These are phyloP conservation scores for Podospora conica DNA, from an alignment of 495 filamentous ascomycete genomes.

Conservation along the genomic window DNA sequence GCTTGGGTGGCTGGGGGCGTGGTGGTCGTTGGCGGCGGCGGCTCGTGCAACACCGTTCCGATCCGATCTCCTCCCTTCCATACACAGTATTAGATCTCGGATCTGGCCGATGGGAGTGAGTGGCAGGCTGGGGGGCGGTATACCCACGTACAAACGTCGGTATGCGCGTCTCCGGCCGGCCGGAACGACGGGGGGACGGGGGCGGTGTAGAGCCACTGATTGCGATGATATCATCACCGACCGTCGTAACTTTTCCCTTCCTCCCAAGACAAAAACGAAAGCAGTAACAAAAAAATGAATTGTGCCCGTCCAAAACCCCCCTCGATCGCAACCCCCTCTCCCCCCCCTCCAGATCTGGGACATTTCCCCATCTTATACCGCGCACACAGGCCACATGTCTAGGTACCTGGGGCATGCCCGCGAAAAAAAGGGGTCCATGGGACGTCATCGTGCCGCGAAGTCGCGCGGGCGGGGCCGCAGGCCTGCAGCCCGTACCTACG, in stretches of 20 bases:
- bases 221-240: background rate
- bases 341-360: background rate
- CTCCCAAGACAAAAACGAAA: background rate
- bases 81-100: background rate
- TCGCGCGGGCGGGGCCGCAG: too few species aligned
- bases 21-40: background rate
- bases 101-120: background rate
- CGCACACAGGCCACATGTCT: background rate
- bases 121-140: too few species aligned
- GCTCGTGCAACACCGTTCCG: background rate
- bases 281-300: background rate
- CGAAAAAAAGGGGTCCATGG: background rate
- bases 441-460: background rate
- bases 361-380: background rate
- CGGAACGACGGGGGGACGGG: too few species aligned
- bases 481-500: too few species aligned
- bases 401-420: background rate
- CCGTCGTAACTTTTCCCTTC: background rate
- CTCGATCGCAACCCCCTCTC: background rate
- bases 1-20: background rate
- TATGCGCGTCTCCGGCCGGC: background rate
- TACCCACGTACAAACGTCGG: too few species aligned
- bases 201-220: background rate
- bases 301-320: background rate
- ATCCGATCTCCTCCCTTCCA: background rate